These are phyloP conservation scores for Dactylellina drechsleri DNA, from an alignment of 2,329 filamentous ascomycete species.

Conservation along the genomic window DNA sequence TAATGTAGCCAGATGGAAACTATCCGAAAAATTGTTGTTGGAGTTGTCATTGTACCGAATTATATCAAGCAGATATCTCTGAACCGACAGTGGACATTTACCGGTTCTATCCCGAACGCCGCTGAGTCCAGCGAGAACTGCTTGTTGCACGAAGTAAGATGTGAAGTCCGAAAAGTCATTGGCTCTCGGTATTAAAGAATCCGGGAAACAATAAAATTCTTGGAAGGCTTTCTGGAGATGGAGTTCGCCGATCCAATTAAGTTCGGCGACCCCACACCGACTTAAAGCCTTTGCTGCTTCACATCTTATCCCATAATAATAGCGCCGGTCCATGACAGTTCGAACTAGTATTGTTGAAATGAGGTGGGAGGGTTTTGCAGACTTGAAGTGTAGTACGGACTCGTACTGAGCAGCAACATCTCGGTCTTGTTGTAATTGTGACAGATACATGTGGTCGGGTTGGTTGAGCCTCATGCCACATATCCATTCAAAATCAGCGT, in stretches of 20 bases:
- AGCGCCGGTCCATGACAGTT: conserved; percentile 88
- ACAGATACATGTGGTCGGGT: conserved; percentile 97
- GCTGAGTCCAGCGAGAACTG: conserved; percentile 83
- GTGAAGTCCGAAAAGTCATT: conserved; percentile 92
- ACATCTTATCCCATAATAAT: conserved; percentile 90
- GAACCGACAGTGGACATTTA: conserved; percentile 80
- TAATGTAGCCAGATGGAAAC: conserved; percentile 84
- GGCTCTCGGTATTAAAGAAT: conserved; percentile 79
- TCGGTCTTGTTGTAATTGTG: conserved; percentile 94
- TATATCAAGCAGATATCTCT: conserved; percentile 86
- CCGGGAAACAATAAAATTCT: conserved; percentile 85
- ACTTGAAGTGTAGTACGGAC: conserved; percentile 74
- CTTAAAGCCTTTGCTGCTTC: conserved; percentile 81
- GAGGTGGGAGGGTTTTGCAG: conserved; percentile 73
- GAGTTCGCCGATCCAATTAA: conserved; percentile 79
- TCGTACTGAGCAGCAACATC: conserved; percentile 89
- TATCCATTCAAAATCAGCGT: conserved; percentile 98
- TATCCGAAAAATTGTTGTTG: conserved; percentile 86
- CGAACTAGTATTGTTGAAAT: conserved; percentile 88
- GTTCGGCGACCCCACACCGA: conserved; percentile 76
- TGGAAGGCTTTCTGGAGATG: conserved; percentile 88
- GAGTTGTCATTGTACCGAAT: conserved; percentile 94
- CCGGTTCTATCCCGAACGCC: conserved; percentile 78
- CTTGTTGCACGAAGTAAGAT: conserved; percentile 83
- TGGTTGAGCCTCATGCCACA: conserved; percentile 83